phyloP scores from a whole-genome alignment of 1,284 basidiomycete genomes.

The Trichosporon faecale region DNA sequence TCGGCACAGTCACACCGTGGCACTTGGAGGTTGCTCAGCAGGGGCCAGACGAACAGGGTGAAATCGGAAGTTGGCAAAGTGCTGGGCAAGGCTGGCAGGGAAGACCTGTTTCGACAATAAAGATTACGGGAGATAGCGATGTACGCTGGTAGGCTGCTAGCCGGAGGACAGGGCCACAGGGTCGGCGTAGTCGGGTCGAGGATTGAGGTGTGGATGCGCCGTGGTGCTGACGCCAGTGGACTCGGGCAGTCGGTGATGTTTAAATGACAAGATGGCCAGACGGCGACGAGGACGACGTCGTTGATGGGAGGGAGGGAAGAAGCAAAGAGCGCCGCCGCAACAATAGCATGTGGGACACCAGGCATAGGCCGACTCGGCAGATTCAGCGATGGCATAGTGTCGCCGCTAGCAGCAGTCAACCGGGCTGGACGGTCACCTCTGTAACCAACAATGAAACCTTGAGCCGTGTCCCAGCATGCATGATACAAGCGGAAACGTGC shows the following conservation, averaged over 20 bases:
- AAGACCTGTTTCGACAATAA: not conserved
- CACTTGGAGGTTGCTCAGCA: not conserved
- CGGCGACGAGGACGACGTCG: not conserved
- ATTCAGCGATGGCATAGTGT: not conserved
- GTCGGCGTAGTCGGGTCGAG: not conserved
- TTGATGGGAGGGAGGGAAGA: not conserved
- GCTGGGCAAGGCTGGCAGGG: not conserved
- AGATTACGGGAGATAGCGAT: conserved; percentile 4
- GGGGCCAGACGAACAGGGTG: not conserved
- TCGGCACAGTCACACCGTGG: not conserved
- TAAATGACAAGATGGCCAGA: not conserved
- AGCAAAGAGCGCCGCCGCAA: not conserved
- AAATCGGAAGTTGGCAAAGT: not conserved
- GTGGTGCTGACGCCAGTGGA: not conserved
- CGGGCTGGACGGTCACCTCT: not conserved
- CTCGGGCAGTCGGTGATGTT: not conserved
- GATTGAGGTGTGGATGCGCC: not conserved
- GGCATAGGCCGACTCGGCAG: not conserved
- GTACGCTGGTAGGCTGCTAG: not conserved
- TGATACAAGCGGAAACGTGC: not conserved
- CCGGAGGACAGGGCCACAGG: not conserved
- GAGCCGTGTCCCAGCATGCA: not conserved
- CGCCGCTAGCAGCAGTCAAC: not conserved
- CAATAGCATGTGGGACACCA: not conserved
- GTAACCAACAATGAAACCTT: conserved; percentile 3